Evolutionary conservation across 2,329 filamentous ascomycete species (phyloP).

Genomic region (Beauveria australis): DNA sequence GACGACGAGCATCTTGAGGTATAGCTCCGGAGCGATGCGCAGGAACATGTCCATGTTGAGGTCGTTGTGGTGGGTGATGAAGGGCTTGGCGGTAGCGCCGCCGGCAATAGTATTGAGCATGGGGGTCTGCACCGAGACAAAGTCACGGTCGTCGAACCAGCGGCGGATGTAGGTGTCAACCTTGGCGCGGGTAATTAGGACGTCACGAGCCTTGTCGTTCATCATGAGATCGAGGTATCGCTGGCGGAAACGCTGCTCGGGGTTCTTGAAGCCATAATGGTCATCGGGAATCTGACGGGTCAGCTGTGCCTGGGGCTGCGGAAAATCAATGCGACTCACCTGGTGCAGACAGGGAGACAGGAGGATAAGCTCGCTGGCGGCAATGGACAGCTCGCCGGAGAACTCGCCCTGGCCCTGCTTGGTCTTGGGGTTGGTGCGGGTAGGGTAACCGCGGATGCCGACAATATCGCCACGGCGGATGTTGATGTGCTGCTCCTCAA

Average conservation of each 20-base stretch:
- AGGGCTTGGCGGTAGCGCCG: conserved; percentile 88
- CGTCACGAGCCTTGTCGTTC: conserved; percentile 78
- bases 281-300: conserved; percentile 55
- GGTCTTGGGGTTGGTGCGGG: conserved; percentile 78
- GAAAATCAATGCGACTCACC: conserved; percentile 35
- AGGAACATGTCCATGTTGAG: conserved; percentile 91
- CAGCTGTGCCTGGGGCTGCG: not conserved
- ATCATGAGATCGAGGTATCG: conserved; percentile 94
- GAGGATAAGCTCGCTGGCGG: conserved; percentile 76
- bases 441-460: conserved; percentile 38
- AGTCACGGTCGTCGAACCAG: conserved; percentile 82
- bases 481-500: conserved; percentile 82
- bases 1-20: conserved; percentile 92
- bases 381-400: conserved; percentile 81
- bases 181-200: conserved; percentile 78
- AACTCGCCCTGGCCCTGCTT: conserved; percentile 63
- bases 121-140: conserved; percentile 91
- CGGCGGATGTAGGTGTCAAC: conserved; percentile 82
- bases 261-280: conserved; percentile 91
- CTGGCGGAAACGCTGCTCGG: conserved; percentile 87
- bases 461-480: conserved; percentile 89
- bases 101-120: conserved; percentile 97
- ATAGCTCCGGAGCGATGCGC: conserved; percentile 89
- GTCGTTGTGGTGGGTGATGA: conserved; percentile 94
- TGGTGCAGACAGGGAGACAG: conserved; percentile 81